phyloP scores from a whole-genome alignment of 306 rosid species.

The Vigna reflexopilosa region DNA sequence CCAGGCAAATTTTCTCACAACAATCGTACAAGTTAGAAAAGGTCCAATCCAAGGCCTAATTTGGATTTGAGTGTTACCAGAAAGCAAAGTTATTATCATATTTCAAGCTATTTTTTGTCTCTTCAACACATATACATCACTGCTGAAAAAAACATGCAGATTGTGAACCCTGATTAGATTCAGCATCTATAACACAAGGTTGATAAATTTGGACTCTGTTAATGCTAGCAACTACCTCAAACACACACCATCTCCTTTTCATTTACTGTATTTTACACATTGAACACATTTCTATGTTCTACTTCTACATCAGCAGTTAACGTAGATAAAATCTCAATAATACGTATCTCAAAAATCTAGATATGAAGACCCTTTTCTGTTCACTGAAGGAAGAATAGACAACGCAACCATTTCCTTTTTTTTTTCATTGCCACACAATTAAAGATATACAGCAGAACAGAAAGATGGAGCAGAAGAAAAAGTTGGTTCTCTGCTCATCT shows the following conservation, averaged over 20 bases:
- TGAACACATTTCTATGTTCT: conserved; percentile 18
- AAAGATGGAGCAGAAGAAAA: conserved; percentile 34
- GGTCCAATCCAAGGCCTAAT: background rate
- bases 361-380: conserved; percentile 24
- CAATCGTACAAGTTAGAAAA: background rate
- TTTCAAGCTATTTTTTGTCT: conserved; percentile 22
- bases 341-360: background rate
- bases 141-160: background rate
- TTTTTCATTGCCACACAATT: conserved; percentile 6
- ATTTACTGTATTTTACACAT: conserved; percentile 34
- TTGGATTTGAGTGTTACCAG: background rate
- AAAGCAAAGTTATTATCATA: background rate
- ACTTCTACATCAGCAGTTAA: conserved; percentile 13
- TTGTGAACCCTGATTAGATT: background rate
- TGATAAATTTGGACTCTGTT: background rate
- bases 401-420: conserved; percentile 44
- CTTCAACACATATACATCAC: background rate
- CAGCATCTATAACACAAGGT: background rate
- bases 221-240: background rate
- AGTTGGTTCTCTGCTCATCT: conserved; percentile 46
- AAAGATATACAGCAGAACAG: conserved; percentile 36
- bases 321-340: background rate
- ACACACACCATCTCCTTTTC: background rate
- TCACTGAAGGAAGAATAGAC: conserved; percentile 38
- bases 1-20: background rate